These are phyloP conservation scores for Xylariaceae sp. DNA, from an alignment of 2,329 filamentous ascomycete genomes.

Conservation along the genomic window DNA sequence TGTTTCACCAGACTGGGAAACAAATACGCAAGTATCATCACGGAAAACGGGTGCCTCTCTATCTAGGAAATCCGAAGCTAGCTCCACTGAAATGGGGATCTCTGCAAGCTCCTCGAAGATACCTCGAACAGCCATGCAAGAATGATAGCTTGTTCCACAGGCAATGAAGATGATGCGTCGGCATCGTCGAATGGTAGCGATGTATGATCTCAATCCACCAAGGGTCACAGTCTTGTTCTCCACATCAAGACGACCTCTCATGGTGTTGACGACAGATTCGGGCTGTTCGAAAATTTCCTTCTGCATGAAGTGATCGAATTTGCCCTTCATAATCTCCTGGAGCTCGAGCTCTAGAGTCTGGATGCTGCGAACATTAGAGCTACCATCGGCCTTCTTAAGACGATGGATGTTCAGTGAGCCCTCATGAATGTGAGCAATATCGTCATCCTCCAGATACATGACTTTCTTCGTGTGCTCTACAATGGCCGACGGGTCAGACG, in stretches of 20 bases:
- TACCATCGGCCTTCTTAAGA: constrained; percentile 92
- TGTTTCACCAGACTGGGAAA: constrained; percentile 97
- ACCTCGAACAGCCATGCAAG: constrained; percentile 98
- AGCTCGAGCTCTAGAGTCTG: constrained; percentile 98
- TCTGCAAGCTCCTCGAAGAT: constrained; percentile 97
- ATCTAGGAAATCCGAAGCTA: constrained; percentile 97
- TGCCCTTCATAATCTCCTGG: constrained; percentile 99
- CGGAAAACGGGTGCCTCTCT: constrained; percentile 96
- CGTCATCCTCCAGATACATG: constrained; percentile 98
- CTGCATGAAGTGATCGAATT: constrained; percentile 99
- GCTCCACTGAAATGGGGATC: constrained; percentile 93
- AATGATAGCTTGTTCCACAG: constrained; percentile 97
- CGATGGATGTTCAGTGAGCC: constrained; percentile 98
- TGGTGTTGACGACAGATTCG: constrained; percentile 98
- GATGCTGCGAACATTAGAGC: constrained; percentile 94
- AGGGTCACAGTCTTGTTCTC: constrained; percentile 93
- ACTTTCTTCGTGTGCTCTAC: constrained; percentile 99
- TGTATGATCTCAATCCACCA: constrained; percentile 93
- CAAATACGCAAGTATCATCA: constrained; percentile 98
- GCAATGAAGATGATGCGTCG: constrained; percentile 98
- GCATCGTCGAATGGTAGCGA: constrained; percentile 93
- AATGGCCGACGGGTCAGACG: constrained; percentile 95
- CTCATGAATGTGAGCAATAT: constrained; percentile 99
- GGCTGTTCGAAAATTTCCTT: constrained; percentile 99
- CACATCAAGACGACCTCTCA: constrained; percentile 95